A percentile compares a stretch with the other conserved stretches of the same genome.
Evolutionary conservation across 2,329 filamentous ascomycete species (phyloP).

Genomic region (Talaromyces pinophilus): DNA sequence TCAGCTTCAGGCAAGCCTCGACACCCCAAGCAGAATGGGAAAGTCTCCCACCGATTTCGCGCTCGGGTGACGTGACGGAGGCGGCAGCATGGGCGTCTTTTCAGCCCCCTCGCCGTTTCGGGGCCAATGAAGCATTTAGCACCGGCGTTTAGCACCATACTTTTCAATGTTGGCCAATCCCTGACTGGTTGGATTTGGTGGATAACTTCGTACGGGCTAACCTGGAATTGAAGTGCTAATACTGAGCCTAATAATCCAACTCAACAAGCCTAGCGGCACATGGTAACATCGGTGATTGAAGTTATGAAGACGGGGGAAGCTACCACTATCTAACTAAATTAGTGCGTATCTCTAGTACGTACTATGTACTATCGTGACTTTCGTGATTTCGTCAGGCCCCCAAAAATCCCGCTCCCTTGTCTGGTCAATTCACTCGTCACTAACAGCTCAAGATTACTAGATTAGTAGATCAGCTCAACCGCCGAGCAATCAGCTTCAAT

Average conservation of each 20-base stretch:
- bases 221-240: not conserved
- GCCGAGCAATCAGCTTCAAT: constrained; percentile 6
- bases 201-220: not conserved
- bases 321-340: not conserved
- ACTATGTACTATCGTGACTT: constrained; percentile 10
- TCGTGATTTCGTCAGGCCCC: constrained; percentile 4
- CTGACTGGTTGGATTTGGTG: not conserved
- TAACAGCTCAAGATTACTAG: not conserved
- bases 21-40: not conserved
- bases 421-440: constrained; percentile 8
- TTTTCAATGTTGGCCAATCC: not conserved
- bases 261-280: constrained; percentile 1
- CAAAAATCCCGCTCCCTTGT: constrained; percentile 12
- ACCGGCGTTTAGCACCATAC: constrained; percentile 6
- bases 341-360: constrained; percentile 12
- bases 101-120: constrained; percentile 17
- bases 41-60: not conserved
- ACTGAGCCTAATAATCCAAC: constrained; percentile 12
- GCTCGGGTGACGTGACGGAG: not conserved
- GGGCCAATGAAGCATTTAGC: constrained; percentile 19
- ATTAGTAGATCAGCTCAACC: not conserved
- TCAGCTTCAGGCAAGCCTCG: not conserved
- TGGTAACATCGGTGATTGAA: constrained; percentile 14
- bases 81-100: not conserved
- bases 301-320: not conserved